Evolutionary conservation across 257 asterid species (phyloP).

Genomic region (Solanum corneliomulleri): DNA sequence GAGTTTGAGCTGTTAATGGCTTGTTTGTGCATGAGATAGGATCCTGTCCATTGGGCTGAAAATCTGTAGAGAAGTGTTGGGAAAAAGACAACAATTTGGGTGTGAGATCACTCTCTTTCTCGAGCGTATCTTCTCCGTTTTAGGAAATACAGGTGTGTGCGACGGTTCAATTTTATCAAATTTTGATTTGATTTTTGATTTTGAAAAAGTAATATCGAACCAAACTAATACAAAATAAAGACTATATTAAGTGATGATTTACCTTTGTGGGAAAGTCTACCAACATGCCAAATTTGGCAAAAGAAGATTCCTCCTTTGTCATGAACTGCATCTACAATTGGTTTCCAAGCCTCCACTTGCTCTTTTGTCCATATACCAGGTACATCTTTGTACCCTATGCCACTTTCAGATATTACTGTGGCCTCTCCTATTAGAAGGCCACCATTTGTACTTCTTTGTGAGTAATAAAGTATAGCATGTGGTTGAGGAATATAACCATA

Average conservation of each 20-base stretch:
- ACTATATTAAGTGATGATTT: background rate
- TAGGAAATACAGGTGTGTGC: too few species aligned
- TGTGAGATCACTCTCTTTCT: too few species aligned
- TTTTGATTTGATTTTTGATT: too few species aligned
- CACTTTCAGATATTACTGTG: background rate
- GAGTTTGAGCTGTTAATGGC: too few species aligned
- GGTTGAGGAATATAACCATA: background rate
- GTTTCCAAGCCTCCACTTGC: background rate
- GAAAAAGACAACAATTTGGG: too few species aligned
- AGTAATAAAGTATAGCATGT: background rate
- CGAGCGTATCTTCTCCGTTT: too few species aligned
- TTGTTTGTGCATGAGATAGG: too few species aligned
- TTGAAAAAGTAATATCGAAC: too few species aligned
- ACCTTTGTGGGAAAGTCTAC: background rate
- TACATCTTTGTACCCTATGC: fast-evolving
- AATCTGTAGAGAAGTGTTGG: too few species aligned
- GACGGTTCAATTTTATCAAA: too few species aligned
- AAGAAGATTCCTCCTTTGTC: background rate
- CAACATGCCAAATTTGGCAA: background rate
- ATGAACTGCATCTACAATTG: background rate
- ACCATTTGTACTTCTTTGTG: background rate
- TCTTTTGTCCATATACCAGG: background rate
- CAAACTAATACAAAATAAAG: background rate
- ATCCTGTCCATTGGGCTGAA: too few species aligned
- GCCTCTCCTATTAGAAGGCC: background rate